Conservation (phyloP, 2,329 filamentous ascomycete genomes). For the Fusarium graminum region DNA sequence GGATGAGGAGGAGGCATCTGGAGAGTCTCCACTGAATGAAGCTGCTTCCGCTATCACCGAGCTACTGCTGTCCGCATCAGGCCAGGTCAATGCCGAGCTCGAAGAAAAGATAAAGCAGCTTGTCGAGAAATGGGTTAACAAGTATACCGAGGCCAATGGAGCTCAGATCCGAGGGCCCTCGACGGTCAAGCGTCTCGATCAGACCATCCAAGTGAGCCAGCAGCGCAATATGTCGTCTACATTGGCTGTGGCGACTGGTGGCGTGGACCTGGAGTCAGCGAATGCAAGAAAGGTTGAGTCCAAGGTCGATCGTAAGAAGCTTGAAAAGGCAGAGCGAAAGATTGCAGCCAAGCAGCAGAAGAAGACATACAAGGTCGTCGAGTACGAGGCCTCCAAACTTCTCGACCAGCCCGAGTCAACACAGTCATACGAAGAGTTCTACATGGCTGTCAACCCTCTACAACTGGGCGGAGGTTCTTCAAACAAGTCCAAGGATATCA, state of each 20-base stretch:
- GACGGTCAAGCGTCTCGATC: slow-evolving; percentile 86
- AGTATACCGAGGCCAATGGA: slow-evolving; percentile 80
- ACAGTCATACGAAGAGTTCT: slow-evolving; percentile 98
- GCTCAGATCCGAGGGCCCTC: slow-evolving; percentile 79
- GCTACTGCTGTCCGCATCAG: slow-evolving; percentile 92
- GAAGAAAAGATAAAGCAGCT: slow-evolving; percentile 84
- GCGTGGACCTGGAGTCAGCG: slow-evolving; percentile 93
- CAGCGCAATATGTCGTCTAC: slow-evolving; percentile 98
- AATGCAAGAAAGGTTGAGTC: slow-evolving; percentile 96
- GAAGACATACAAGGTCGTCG: slow-evolving; percentile 97
- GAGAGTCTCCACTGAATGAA: slow-evolving; percentile 82
- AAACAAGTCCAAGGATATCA: slow-evolving; percentile 98
- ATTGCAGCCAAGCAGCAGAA: slow-evolving; percentile 98
- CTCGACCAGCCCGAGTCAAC: slow-evolving; percentile 85
- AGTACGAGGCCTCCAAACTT: slow-evolving; percentile 94
- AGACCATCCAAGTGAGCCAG: slow-evolving; percentile 93
- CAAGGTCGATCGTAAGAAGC: slow-evolving; percentile 97
- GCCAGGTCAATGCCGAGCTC: slow-evolving; percentile 77
- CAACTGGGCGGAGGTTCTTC: slow-evolving; percentile 80
- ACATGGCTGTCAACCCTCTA: slow-evolving; percentile 98
- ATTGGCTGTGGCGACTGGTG: slow-evolving; percentile 84
- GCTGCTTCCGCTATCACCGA: slow-evolving; percentile 88
- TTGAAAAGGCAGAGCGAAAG: slow-evolving; percentile 98
- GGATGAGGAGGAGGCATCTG: slow-evolving; percentile 76
- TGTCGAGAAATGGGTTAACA: slow-evolving; percentile 89